Conservation (phyloP, 2,329 filamentous ascomycete genomes). For the Lojkania enalia region DNA sequence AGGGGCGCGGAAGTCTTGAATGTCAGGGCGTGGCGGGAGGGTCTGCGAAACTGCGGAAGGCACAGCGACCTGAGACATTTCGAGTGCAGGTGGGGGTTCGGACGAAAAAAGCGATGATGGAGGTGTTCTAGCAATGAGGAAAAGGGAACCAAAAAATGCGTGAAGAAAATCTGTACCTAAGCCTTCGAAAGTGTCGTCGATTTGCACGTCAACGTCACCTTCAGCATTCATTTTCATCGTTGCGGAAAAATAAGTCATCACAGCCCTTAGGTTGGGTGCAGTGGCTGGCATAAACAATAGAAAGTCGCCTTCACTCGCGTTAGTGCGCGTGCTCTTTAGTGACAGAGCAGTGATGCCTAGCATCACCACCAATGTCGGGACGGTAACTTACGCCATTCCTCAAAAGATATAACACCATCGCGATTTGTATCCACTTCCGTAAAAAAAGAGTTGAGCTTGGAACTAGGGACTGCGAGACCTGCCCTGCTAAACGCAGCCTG, state of each 20-base stretch:
- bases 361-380: background rate
- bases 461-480: slow-evolving; percentile 75
- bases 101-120: slow-evolving; percentile 34
- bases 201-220: slow-evolving; percentile 92
- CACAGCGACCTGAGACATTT: slow-evolving; percentile 27
- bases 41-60: slow-evolving; percentile 27
- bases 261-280: slow-evolving; percentile 73
- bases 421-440: slow-evolving; percentile 84
- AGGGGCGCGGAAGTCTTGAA: slow-evolving; percentile 28
- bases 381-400: slow-evolving; percentile 50
- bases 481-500: slow-evolving; percentile 75
- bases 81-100: slow-evolving; percentile 28
- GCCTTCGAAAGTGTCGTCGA: slow-evolving; percentile 91
- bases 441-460: slow-evolving; percentile 84
- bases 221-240: slow-evolving; percentile 89
- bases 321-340: slow-evolving; percentile 17
- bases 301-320: slow-evolving; percentile 65
- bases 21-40: slow-evolving; percentile 43
- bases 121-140: slow-evolving; percentile 64
- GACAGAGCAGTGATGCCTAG: background rate
- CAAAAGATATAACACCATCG: slow-evolving; percentile 90
- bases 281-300: slow-evolving; percentile 81
- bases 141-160: slow-evolving; percentile 74
- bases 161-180: slow-evolving; percentile 79
- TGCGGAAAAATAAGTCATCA: slow-evolving; percentile 88